Evolutionary conservation across 495 filamentous ascomycete genomes (phyloP).

Genomic region (Talaromyces trachyspermus): DNA sequence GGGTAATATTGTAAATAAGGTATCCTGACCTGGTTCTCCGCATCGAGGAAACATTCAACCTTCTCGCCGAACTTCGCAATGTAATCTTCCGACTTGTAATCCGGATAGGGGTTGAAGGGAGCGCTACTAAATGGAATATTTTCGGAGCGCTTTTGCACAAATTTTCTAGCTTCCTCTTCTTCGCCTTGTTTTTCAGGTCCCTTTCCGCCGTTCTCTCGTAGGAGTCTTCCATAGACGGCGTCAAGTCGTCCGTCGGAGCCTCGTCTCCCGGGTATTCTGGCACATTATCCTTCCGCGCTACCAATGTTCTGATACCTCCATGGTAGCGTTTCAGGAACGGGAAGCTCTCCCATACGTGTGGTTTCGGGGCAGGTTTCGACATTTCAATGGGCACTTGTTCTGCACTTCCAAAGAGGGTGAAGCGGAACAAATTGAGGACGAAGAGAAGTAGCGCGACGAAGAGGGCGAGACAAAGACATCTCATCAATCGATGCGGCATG

Average conservation of each 20-base stretch:
- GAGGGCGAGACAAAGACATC: conserved; percentile 64
- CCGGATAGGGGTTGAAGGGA: conserved; percentile 60
- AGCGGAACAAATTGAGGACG: conserved; percentile 60
- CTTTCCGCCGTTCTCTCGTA: conserved; percentile 2
- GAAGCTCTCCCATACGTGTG: conserved; percentile 75
- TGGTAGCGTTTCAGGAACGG: conserved; percentile 77
- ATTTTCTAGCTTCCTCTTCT: conserved; percentile 9
- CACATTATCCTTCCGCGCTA: conserved; percentile 50
- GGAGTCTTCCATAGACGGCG: conserved; percentile 11
- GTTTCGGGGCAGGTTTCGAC: conserved; percentile 44
- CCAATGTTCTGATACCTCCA: conserved; percentile 66
- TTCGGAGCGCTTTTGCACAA: neutral
- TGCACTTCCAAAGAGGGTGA: conserved; percentile 57
- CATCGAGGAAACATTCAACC: conserved; percentile 70
- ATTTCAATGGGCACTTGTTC: conserved; percentile 50
- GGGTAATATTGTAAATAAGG: conserved; percentile 62
- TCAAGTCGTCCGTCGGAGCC: conserved; percentile 19
- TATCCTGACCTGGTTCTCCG: conserved; percentile 49
- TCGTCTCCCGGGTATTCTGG: conserved; percentile 68
- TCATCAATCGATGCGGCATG: conserved; percentile 53
- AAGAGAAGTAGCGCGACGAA: conserved; percentile 63
- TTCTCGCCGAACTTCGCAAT: conserved; percentile 52
- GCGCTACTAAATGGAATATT: conserved; percentile 41
- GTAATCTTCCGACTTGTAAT: conserved; percentile 56
- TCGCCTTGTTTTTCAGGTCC: conserved; percentile 25